Evolutionary conservation across 768 basidiomycete genomes (phyloP), one percentile per base, ranked within the genome.

Genomic region (Cubamyces sp.): DNA sequence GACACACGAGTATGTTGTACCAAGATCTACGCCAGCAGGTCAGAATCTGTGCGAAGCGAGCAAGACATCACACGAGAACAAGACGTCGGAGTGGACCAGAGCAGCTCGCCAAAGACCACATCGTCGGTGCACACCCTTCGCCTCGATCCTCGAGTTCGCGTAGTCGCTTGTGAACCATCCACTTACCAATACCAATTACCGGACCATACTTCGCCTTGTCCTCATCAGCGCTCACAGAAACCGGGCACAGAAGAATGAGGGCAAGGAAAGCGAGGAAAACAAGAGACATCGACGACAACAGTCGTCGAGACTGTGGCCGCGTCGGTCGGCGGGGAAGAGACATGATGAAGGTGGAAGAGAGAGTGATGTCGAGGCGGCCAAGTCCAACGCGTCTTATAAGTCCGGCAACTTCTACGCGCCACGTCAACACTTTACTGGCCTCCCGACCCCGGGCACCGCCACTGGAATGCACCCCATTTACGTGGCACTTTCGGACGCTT

Each of bases 1-100:
- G 54, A 98, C 96, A 81, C 95, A 97, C 66, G 95, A 97, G 79
- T 97, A 94, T 69, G 92, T 94, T 66, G 94, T 97, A 79, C 94
- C 94, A 79, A 96, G 80, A 82, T 96, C 94, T 91, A 71, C 54
- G 16, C 15, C 12, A 49, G 16, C 47, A 2, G 23, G 53, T 76
- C 46, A 64, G 62, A 34, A 1, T 34, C 54, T 25, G 41, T 67
- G 64, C 21, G 21, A 15, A 23, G 25, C 14, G 25, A 30, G 48
- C 48, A 16, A 15, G 48, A 25, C 14, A 16, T 15, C 15, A 16
- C n/a, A 4, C 12, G 12, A n/a, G 26, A 49, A 23, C 12, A 49
- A 9, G 25, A 49, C 19, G 18, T 16, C 42, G 42, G 6, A 15
- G 42, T 43, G 42, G 16, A 5, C 42, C 42, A 43, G 16, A 43